Evolutionary conservation across 768 basidiomycete genomes (phyloP).

Genomic region (Pisolithus orientalis): DNA sequence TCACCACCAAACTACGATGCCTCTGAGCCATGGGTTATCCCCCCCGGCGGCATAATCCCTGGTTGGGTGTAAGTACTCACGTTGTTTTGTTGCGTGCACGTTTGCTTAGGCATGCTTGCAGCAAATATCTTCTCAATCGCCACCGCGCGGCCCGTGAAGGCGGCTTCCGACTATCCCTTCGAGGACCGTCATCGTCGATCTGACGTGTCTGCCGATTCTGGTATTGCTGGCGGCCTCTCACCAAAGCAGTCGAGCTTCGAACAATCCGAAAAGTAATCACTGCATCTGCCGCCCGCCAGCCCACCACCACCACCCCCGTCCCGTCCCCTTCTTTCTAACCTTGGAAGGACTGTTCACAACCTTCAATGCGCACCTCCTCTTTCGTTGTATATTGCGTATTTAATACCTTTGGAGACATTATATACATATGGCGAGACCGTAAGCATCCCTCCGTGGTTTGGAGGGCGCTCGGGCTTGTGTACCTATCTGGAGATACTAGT

Average conservation of each 20-base stretch:
- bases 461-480: neutral
- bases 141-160: neutral
- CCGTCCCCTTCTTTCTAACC: neutral
- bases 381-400: conserved; percentile 26
- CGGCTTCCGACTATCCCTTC: conserved; percentile 23
- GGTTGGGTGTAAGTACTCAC: conserved; percentile 53
- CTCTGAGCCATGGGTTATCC: conserved; percentile 65
- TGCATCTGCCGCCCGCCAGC: too few species aligned
- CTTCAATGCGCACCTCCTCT: conserved; percentile 12
- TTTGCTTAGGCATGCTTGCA: conserved; percentile 6
- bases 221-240: conserved; percentile 19
- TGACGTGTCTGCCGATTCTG: conserved; percentile 27
- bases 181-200: conserved; percentile 27
- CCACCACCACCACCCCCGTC: neutral
- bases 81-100: neutral
- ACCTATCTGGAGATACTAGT: neutral
- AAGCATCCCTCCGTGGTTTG: neutral
- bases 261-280: conserved; percentile 21
- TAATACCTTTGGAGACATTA: neutral
- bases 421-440: neutral
- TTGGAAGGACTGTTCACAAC: conserved; percentile 5
- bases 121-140: conserved; percentile 22
- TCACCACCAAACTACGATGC: conserved; percentile 57
- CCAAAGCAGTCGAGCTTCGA: conserved; percentile 21
- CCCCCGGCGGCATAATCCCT: conserved; percentile 65